A percentile compares a stretch with the other conserved stretches of the same genome.
Conservation (phyloP, 164 flowering plant species). For the Magnolia sinica region DNA sequence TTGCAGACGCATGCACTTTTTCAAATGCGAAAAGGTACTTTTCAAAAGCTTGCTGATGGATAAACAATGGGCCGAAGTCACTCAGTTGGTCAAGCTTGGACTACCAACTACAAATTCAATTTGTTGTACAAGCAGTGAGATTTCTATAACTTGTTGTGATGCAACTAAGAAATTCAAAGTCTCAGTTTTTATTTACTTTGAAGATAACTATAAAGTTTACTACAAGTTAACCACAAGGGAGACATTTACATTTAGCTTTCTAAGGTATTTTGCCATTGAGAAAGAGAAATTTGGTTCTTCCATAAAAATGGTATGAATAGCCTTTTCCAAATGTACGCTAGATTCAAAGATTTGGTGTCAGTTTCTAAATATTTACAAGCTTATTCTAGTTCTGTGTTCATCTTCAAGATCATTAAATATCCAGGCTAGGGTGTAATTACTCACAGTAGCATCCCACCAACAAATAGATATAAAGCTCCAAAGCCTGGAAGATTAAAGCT, state of each 20-base stretch:
- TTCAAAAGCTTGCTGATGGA: not conserved
- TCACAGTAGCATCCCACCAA: slow-evolving; percentile 90
- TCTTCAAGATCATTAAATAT: not conserved
- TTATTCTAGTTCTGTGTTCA: not conserved
- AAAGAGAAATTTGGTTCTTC: too few relatives aligned
- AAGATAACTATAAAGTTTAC: not conserved
- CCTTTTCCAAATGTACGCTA: not conserved
- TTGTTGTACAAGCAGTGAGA: not conserved
- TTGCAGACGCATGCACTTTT: not conserved
- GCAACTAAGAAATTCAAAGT: not conserved
- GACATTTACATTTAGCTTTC: too few relatives aligned
- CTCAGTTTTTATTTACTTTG: not conserved
- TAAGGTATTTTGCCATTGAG: too few relatives aligned
- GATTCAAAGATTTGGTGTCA: too few relatives aligned
- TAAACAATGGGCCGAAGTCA: not conserved
- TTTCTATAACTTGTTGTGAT: not conserved
- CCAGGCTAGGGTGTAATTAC: slow-evolving; percentile 27
- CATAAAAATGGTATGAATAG: too few relatives aligned
- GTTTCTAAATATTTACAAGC: not conserved
- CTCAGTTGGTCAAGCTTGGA: not conserved
- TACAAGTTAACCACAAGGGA: too few relatives aligned
- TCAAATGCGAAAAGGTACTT: not conserved
- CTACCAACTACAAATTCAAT: not conserved
- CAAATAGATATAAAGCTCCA: slow-evolving; percentile 56
- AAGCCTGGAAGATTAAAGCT: slow-evolving; percentile 30